Conservation (phyloP, 2,329 filamentous ascomycete species). For the Plectosphaerella plurivora region DNA sequence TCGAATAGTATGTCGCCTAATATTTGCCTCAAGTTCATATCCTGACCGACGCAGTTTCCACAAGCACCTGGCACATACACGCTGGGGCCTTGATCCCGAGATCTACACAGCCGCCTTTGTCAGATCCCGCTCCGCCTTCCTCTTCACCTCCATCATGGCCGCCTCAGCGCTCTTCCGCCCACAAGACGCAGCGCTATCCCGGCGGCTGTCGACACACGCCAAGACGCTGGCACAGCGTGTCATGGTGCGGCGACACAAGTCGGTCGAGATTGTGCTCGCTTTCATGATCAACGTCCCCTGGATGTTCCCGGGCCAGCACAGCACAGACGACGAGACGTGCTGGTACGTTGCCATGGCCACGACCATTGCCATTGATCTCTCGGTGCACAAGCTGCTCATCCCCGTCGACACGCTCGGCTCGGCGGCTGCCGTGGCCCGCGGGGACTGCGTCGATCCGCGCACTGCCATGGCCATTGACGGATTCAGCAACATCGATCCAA, state of each 20-base stretch:
- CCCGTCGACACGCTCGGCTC: conserved; percentile 44
- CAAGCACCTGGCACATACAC: conserved; percentile 64
- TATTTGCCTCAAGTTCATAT: not conserved
- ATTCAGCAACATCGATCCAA: conserved; percentile 57
- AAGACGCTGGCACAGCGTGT: conserved; percentile 59
- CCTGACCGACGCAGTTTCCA: conserved; percentile 51
- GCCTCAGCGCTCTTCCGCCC: conserved; percentile 65
- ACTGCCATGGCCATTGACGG: conserved; percentile 65
- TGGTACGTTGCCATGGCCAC: conserved; percentile 66
- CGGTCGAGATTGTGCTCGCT: conserved; percentile 68
- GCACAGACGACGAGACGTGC: conserved; percentile 69
- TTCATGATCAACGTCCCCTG: conserved; percentile 75
- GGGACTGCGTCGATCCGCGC: conserved; percentile 64
- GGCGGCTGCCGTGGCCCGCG: conserved; percentile 40
- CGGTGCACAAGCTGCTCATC: conserved; percentile 64
- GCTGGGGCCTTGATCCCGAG: conserved; percentile 67
- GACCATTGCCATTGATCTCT: conserved; percentile 65
- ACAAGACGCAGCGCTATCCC: conserved; percentile 59
- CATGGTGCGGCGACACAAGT: conserved; percentile 57
- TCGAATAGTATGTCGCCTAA: conserved; percentile 51
- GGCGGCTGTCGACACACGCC: conserved; percentile 59
- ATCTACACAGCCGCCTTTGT: conserved; percentile 64
- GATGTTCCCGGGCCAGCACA: conserved; percentile 65
- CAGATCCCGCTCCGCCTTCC: conserved; percentile 62
- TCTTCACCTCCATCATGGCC: conserved; percentile 68